Evolutionary conservation across 73 alveolate genomes (phyloP).

Genomic region (Paramecium bursaria): DNA sequence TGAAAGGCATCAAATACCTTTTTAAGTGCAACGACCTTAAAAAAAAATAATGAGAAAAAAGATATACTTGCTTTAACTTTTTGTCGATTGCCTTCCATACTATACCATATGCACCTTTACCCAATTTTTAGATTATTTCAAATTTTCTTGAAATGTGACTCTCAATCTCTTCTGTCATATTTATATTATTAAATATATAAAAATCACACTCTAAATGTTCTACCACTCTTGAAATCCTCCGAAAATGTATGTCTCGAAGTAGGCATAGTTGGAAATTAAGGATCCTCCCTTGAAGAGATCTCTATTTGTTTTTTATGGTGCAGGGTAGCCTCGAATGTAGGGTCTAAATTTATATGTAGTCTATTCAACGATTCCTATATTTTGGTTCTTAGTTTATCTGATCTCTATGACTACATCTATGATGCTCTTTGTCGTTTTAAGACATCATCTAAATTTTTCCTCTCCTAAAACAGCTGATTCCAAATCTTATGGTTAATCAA

Average conservation of each 20-base stretch:
- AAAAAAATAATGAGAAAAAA: neutral
- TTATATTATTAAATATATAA: too few relatives aligned
- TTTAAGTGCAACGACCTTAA: constrained; percentile 92
- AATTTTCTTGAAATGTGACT: constrained; percentile 86
- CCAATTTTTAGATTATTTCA: constrained; percentile 86
- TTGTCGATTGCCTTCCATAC: constrained; percentile 96
- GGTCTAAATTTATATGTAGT: neutral
- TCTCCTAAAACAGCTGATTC: constrained; percentile 2
- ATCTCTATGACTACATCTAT: constrained; percentile 28
- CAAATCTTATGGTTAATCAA: constrained; percentile 23
- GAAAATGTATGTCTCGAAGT: constrained; percentile 39
- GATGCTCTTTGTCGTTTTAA: neutral
- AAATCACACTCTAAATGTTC: constrained; percentile 2
- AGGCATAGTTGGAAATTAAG: constrained; percentile 17
- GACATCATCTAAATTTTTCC: constrained; percentile 6
- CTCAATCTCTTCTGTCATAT: constrained; percentile 92
- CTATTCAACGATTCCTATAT: constrained; percentile 28
- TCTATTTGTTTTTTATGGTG: neutral
- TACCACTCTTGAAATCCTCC: constrained; percentile 19
- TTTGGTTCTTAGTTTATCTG: constrained; percentile 20
- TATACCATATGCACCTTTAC: constrained; percentile 96
- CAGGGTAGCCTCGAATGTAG: neutral
- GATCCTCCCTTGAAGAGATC: neutral
- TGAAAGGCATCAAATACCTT: constrained; percentile 97
- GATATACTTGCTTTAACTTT: constrained; percentile 83